A percentile compares a stretch with the other conserved stretches of the same genome.
Evolutionary conservation across 305 asterid species (phyloP).

Genomic region (Fraxinus paxiana): DNA sequence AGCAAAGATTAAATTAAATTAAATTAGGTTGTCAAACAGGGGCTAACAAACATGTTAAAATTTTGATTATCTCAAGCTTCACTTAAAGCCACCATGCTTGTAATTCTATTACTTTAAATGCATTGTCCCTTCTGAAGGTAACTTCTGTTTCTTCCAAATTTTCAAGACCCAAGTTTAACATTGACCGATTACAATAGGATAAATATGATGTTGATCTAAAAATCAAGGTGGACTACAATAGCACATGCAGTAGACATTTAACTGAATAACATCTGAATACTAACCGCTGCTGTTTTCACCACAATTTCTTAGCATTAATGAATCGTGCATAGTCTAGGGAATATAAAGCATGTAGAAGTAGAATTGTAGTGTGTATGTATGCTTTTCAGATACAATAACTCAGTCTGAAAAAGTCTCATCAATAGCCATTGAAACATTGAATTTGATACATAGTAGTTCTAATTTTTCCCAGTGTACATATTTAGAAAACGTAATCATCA

Average conservation of each 20-base stretch:
- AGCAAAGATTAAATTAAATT: background rate
- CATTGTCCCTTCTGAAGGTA: background rate
- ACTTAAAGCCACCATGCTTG: background rate
- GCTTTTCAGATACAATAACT: background rate
- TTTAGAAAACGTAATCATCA: constrained; percentile 17
- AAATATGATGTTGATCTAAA: background rate
- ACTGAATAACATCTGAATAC: background rate
- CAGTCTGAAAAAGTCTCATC: background rate
- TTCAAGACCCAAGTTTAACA: background rate
- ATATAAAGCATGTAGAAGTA: background rate
- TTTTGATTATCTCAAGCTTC: background rate
- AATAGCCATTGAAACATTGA: background rate
- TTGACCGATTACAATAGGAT: background rate
- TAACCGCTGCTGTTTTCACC: background rate
- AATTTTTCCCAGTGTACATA: background rate
- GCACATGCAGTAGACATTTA: background rate
- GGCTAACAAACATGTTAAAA: background rate
- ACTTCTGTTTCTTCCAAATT: background rate
- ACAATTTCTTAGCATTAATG: background rate
- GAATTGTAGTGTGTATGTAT: background rate
- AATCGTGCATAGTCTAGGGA: background rate
- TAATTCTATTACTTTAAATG: background rate
- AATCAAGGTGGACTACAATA: background rate
- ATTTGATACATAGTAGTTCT: background rate
- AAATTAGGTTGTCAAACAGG: background rate